Percentiles rank a stretch among this genome's conserved stretches.
phyloP scores from a whole-genome alignment of 768 basidiomycete species.

The Termitomyces sp. region DNA sequence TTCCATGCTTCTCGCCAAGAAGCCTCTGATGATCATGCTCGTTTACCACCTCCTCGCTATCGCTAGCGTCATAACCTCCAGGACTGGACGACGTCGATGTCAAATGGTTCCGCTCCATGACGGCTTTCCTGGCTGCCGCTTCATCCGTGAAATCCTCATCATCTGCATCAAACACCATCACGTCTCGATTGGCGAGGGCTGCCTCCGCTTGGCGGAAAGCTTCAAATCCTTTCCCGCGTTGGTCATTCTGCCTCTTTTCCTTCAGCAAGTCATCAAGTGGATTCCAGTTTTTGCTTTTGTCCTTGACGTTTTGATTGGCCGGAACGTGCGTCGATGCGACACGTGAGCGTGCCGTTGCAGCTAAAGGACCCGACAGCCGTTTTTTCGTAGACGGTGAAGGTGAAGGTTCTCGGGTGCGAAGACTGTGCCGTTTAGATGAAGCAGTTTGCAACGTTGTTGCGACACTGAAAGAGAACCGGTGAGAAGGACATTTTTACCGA shows the following conservation, averaged over 20 bases:
- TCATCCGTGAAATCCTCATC: conserved; percentile 35
- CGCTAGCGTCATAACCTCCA: conserved; percentile 7
- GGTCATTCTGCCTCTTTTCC: conserved; percentile 41
- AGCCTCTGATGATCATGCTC: conserved; percentile 29
- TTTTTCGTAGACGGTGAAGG: conserved; percentile 9
- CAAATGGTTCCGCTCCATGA: conserved; percentile 20
- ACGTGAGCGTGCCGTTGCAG: conserved; percentile 9
- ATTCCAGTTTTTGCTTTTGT: conserved; percentile 24
- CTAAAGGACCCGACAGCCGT: neutral
- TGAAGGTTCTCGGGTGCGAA: conserved; percentile 7
- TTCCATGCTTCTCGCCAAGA: conserved; percentile 35
- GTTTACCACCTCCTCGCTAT: conserved; percentile 20
- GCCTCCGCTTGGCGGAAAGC: conserved; percentile 43
- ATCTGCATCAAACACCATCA: conserved; percentile 23
- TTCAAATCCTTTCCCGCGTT: conserved; percentile 31
- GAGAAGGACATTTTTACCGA: neutral
- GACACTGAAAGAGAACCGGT: neutral
- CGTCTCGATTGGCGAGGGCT: conserved; percentile 25
- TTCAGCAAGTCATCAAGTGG: conserved; percentile 52
- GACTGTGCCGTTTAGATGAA: conserved; percentile 1
- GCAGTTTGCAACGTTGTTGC: neutral
- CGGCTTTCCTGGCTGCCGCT: conserved; percentile 31
- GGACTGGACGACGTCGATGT: conserved; percentile 16
- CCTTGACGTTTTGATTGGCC: conserved; percentile 4
- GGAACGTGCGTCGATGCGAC: conserved; percentile 6